Evolutionary conservation across 495 filamentous ascomycete genomes (phyloP), one percentile per base, ranked within the genome.

Genomic region (Tuber indicum): DNA sequence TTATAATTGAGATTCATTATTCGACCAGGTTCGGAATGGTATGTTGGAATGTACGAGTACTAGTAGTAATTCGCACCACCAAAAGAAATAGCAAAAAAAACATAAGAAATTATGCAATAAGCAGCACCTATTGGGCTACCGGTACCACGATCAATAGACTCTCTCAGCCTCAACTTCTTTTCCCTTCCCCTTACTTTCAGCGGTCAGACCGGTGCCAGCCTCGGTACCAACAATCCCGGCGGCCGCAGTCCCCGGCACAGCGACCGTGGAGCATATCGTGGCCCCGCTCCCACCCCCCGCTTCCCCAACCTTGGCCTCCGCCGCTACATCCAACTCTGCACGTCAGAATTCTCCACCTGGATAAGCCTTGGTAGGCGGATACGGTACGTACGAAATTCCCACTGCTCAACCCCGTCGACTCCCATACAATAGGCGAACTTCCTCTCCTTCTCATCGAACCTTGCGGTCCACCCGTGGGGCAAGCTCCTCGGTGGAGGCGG

Each of bases 391-490:
- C 77, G 79, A 46, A 81, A 75, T n/a, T 77, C 69, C 77, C 79
- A 81, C 45, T 81, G 78, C 32, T 81, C 79, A 26, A 46, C 72
- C 36, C 47, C 74, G 71, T 72, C 70, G 32, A 81, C 72, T 23
- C 79, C 79, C 4, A 77, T 66, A 9, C 78, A 81, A 73, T 81
- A 81, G 44, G 70, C 52, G 21, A 80, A 81, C 43, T 75, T 77
- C 32, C 70, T 58, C 52, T 72, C 72, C 72, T 76, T 72, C 43
- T 81, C n/a, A 41, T 81, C 79, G 39, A 74, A 81, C 45, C 79
- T 79, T 70, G 79, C 78, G 14, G 79, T 77, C 79, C 79, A 81
- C 14, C 79, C 79, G 36, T 81, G 79, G 8, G 79, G 79, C 26
- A 81, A 66, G 14, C 80, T 79, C 62, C 72, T 80, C 36, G 79